Base-by-base conservation (phyloP, 495 filamentous ascomycete genomes). In the Venustampulla echinocandica region DNA sequence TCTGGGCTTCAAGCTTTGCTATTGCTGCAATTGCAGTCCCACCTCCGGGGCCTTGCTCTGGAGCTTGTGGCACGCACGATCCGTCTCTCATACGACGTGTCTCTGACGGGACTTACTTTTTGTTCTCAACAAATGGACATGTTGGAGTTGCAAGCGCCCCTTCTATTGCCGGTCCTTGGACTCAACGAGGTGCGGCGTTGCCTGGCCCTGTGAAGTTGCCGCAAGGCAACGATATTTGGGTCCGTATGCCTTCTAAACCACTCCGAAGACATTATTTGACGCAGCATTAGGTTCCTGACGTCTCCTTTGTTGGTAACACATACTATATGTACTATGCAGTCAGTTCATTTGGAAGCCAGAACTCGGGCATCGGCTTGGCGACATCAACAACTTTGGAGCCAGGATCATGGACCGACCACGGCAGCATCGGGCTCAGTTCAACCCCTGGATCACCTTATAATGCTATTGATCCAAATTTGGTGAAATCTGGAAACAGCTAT, bases 251-350 rank as follows among this genome's bases (percentile, higher is more conserved):
- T 2, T 18, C n/a, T n/a, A n/a, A n/a, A n/a, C 3, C 15, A 10
- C 9, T 24, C 19, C 32, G 10, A 48, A 36, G 6, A 32, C 35
- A 40, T 4, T 47, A 25, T 36, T 10, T 40, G 18, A 21, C 38
- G 44, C 20, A 21, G 33, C n/a, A 47, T 17, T 58, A 83, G 81
- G 84, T 84, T 1, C 83, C 83, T 0, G 81, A 86, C 53, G 74
- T 86, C 20, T 57, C 67, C 44, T 61, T 74, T 24, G 60, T 82
- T 1, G 70, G 69, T 30, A 60, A 60, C 11, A 68, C 64, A 0
- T 88, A 87, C 66, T 81, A 83, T 57, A 69, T 85, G 52, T 87
- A 84, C 71, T 90, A 88, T 62, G 67, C 77, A 0, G 73, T 86
- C 37, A 77, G 71, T 27, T 68, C 70, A 21, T 80, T 84, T 44